A percentile compares a stretch with the other conserved stretches of the same genome.
These are phyloP conservation scores for Sphaerosporella brunnea DNA, from an alignment of 495 filamentous ascomycete species.

Conservation along the genomic window DNA sequence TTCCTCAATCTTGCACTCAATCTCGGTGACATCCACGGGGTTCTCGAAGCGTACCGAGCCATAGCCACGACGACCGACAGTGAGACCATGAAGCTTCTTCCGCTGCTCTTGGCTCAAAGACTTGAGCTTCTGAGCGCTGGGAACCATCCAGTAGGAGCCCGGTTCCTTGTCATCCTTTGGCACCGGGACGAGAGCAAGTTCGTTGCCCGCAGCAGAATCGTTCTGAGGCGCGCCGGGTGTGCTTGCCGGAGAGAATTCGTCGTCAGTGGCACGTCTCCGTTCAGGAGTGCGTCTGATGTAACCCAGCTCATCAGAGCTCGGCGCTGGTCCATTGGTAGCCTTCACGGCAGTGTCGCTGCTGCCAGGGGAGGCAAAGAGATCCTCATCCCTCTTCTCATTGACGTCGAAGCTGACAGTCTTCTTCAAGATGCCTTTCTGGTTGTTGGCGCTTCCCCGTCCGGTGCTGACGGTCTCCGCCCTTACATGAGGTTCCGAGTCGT, in stretches of 20 bases:
- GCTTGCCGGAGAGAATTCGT: slow-evolving; percentile 32
- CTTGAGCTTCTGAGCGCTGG: slow-evolving; percentile 48
- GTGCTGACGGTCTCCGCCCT: slow-evolving; percentile 30
- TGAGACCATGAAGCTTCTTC: slow-evolving; percentile 50
- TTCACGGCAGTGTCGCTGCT: slow-evolving; percentile 31
- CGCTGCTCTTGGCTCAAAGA: slow-evolving; percentile 57
- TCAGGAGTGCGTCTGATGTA: slow-evolving; percentile 38
- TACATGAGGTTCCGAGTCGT: slow-evolving; percentile 35
- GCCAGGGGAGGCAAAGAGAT: slow-evolving; percentile 29
- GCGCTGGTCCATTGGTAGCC: slow-evolving; percentile 33
- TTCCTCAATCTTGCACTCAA: slow-evolving; percentile 49
- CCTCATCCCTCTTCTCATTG: slow-evolving; percentile 29
- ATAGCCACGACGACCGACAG: slow-evolving; percentile 61
- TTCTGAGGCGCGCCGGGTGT: slow-evolving; percentile 44
- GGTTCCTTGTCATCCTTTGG: slow-evolving; percentile 19
- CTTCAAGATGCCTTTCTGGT: slow-evolving; percentile 43
- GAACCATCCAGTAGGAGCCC: slow-evolving; percentile 61
- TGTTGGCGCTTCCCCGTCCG: slow-evolving; percentile 10
- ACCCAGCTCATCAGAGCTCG: slow-evolving; percentile 47
- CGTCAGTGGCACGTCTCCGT: slow-evolving; percentile 26
- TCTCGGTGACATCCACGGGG: slow-evolving; percentile 58
- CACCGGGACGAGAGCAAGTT: slow-evolving; percentile 49
- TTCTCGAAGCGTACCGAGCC: slow-evolving; percentile 65
- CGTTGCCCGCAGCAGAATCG: slow-evolving; percentile 55
- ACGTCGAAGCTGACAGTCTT: slow-evolving; percentile 87